These are phyloP conservation scores for Hanseniaspora valbyensis DNA, from an alignment of 805 yeast species.

Conservation along the genomic window DNA sequence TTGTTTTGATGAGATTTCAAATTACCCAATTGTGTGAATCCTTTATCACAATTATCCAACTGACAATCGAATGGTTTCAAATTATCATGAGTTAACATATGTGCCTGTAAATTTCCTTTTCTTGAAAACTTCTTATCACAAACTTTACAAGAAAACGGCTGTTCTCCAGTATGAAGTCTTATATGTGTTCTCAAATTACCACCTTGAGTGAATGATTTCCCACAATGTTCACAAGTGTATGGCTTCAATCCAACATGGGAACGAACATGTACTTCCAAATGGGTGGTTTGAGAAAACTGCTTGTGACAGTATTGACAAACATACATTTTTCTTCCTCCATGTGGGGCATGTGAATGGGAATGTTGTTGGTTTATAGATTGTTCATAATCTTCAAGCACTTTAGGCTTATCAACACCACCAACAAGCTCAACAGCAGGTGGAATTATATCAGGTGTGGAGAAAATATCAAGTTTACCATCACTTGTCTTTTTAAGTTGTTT, in stretches of 20 bases:
- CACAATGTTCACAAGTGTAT: conserved; percentile 66
- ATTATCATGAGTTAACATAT: conserved; percentile 68
- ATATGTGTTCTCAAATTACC: conserved; percentile 80
- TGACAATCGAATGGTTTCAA: conserved; percentile 69
- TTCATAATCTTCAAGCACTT: conserved; percentile 21
- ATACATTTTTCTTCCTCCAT: conserved; percentile 36
- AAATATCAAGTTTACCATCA: conserved; percentile 55
- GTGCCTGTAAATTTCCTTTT: conserved; percentile 87
- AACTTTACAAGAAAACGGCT: conserved; percentile 69
- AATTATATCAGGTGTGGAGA: conserved; percentile 38
- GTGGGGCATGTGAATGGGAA: background rate
- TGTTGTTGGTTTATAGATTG: background rate
- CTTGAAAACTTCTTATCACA: conserved; percentile 75
- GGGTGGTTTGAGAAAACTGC: conserved; percentile 79
- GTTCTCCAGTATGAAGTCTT: conserved; percentile 82
- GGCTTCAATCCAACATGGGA: conserved; percentile 84
- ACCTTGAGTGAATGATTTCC: conserved; percentile 77
- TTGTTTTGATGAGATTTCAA: conserved; percentile 89
- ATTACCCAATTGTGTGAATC: conserved; percentile 85
- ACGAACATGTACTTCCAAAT: conserved; percentile 77
- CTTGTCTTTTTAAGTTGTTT: conserved; percentile 51
- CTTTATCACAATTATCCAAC: conserved; percentile 69
- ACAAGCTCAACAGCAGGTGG: conserved; percentile 56
- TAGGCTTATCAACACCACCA: conserved; percentile 69
- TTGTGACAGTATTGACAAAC: conserved; percentile 71